These are phyloP conservation scores for Lodderomyces metapsilosis DNA, from an alignment of 1,139 yeast species.

Conservation along the genomic window DNA sequence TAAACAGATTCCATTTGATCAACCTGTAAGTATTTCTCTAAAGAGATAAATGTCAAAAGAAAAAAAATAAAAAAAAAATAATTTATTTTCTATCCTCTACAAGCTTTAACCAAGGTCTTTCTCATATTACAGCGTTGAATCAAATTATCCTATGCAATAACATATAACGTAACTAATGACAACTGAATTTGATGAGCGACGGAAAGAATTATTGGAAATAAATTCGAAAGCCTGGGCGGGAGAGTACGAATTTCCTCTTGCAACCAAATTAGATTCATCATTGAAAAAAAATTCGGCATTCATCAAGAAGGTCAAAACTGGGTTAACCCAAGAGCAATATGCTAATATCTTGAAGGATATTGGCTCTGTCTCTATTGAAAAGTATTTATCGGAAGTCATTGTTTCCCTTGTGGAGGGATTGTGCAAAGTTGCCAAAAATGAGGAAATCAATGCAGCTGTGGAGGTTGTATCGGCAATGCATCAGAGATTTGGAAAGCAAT, in stretches of 20 bases:
- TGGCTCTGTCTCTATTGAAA: constrained; percentile 61
- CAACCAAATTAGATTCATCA: constrained; percentile 62
- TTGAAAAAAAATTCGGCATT: constrained; percentile 83
- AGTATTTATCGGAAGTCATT: constrained; percentile 72
- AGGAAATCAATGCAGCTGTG: constrained; percentile 63
- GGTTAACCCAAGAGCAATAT: constrained; percentile 44
- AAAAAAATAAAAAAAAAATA: not conserved
- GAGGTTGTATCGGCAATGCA: constrained; percentile 74
- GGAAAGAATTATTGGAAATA: constrained; percentile 31
- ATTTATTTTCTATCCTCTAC: not conserved
- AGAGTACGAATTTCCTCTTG: constrained; percentile 23
- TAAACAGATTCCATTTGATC: no score
- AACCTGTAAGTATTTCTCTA: no score
- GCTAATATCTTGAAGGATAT: constrained; percentile 59
- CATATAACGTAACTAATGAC: constrained; percentile 8
- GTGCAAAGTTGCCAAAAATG: constrained; percentile 49
- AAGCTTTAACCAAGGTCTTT: not conserved
- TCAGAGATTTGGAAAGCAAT: constrained; percentile 60
- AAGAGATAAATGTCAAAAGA: not conserved
- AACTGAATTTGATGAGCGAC: constrained; percentile 15
- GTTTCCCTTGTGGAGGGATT: constrained; percentile 66
- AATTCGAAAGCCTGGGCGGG: constrained; percentile 59
- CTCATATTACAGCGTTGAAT: not conserved
- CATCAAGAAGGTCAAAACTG: constrained; percentile 64
- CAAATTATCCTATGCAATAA: not conserved